These are phyloP conservation scores for Hapsidospora chrysogenum DNA, from an alignment of 495 filamentous ascomycete species.

Conservation along the genomic window DNA sequence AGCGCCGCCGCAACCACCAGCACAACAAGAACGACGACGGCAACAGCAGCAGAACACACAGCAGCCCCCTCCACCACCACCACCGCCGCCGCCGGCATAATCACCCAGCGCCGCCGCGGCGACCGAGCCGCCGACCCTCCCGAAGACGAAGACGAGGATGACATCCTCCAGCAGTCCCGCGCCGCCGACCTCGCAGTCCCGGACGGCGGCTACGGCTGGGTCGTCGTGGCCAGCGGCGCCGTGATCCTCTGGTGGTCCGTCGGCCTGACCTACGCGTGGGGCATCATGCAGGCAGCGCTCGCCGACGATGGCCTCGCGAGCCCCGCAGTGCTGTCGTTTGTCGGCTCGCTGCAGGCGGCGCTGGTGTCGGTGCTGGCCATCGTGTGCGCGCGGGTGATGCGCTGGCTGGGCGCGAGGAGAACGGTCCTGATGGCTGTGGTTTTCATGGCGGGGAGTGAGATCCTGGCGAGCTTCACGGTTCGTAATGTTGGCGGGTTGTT, in stretches of 20 bases:
- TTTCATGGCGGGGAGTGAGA: slow-evolving; percentile 27
- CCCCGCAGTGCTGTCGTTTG: slow-evolving; percentile 35
- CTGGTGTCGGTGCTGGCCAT: slow-evolving; percentile 32
- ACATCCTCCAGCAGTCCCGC: slow-evolving; percentile 30
- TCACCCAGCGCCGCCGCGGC: too few species aligned
- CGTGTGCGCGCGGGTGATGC: slow-evolving; percentile 30
- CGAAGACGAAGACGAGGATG: too few species aligned
- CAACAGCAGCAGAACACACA: too few species aligned
- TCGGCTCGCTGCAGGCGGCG: slow-evolving; percentile 33
- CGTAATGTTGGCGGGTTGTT: slow-evolving; percentile 35
- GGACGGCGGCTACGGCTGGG: slow-evolving; percentile 45
- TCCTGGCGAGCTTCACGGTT: slow-evolving; percentile 31
- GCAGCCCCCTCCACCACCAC: too few species aligned
- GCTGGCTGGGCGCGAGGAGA: slow-evolving; percentile 25
- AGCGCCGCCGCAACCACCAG: too few species aligned
- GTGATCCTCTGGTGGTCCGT: slow-evolving; percentile 37
- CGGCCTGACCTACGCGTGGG: slow-evolving; percentile 38
- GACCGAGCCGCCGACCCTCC: too few species aligned
- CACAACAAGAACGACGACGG: too few species aligned
- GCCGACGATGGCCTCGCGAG: slow-evolving; percentile 27
- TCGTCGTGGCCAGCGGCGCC: slow-evolving; percentile 32
- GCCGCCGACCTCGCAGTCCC: slow-evolving; percentile 31
- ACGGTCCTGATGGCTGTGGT: slow-evolving; percentile 28
- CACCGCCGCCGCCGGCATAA: too few species aligned
- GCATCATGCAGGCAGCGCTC: slow-evolving; percentile 37